Base-by-base conservation (phyloP, 2,329 filamentous ascomycete genomes). In the Chlorencoelia australis region DNA sequence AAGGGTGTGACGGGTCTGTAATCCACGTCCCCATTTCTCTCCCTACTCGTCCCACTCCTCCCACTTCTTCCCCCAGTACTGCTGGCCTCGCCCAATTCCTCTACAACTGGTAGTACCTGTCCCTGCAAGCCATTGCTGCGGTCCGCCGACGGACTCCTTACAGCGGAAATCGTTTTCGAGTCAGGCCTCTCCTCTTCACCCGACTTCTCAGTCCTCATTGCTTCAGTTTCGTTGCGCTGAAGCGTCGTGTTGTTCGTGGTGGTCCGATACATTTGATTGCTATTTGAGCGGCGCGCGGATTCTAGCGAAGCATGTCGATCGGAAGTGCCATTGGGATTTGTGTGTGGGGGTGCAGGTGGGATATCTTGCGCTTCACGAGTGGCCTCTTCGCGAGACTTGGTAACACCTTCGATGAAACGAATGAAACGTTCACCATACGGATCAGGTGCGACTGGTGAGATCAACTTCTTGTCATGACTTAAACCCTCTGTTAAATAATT, bases 391-490 rank as follows among this genome's bases (percentile, higher is more conserved):
- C 74, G 71, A 2, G 87, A 91, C 75, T 88, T 93, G 14, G 91
- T 95, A 46, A 94, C 81, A 24, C 82, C 80, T 33, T 80, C 79
- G 54, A 98, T 88, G 58, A 98, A 98, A 47, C 83, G 82, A 57
- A 93, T 73, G 59, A 98, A 98, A 4, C 91, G 80, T 40, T 96
- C 86, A 18, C 91, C 91, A 53, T 98, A 98, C 39, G 85, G 73
- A 43, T 87, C 76, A 1, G 91, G 89, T 1, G 88, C 84, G 16
- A 96, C 79, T 2, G 91, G 87, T 0, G 89, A 96, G 43, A 98
- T 96, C 56, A 95, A 80, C 21, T 74, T 77, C 51, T 85, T 79
- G 51, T 91, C 83, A 51, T 78, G 74, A 2, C 81, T 85, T 41
- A 96, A 66, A 24, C 91, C 89, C 66, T 98, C 54, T 57, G 29